Conservation (phyloP, 352 stramenopile genomes). For the Phytopythium chamaehyphon region DNA sequence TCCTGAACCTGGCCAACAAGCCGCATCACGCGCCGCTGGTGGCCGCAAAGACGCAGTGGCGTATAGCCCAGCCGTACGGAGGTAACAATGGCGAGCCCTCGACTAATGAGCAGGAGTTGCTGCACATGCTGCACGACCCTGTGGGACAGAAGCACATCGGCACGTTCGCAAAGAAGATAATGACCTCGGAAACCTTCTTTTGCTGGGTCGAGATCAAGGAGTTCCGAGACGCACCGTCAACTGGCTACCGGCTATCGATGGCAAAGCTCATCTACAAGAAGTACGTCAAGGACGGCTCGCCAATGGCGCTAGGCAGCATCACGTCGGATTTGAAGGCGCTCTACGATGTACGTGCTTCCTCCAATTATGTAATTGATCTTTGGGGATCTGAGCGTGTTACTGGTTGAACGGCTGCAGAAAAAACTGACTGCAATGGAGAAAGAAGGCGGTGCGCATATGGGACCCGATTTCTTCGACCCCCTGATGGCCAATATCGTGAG, state of each 20-base stretch:
- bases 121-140: conserved; percentile 66
- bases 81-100: conserved; percentile 38
- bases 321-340: conserved; percentile 61
- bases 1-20: conserved; percentile 54
- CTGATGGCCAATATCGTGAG: conserved; percentile 63
- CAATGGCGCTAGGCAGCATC: conserved; percentile 74
- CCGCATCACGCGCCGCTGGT: conserved; percentile 65
- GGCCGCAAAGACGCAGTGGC: conserved; percentile 77
- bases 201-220: conserved; percentile 87
- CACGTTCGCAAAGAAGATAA: conserved; percentile 76
- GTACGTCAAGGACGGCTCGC: conserved; percentile 73
- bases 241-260: conserved; percentile 64
- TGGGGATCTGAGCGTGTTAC: background rate
- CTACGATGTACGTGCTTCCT: conserved; percentile 50
- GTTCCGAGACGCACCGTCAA: conserved; percentile 61
- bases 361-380: no score
- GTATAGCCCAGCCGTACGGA: conserved; percentile 51
- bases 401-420: conserved; percentile 33
- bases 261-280: conserved; percentile 86
- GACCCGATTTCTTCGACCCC: conserved; percentile 57
- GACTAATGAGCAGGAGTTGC: conserved; percentile 65
- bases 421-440: conserved; percentile 48
- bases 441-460: background rate
- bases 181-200: conserved; percentile 81
- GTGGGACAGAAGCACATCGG: conserved; percentile 82